Conservation (phyloP, 2,329 filamentous ascomycete genomes). For the Fusarium anthophilum region DNA sequence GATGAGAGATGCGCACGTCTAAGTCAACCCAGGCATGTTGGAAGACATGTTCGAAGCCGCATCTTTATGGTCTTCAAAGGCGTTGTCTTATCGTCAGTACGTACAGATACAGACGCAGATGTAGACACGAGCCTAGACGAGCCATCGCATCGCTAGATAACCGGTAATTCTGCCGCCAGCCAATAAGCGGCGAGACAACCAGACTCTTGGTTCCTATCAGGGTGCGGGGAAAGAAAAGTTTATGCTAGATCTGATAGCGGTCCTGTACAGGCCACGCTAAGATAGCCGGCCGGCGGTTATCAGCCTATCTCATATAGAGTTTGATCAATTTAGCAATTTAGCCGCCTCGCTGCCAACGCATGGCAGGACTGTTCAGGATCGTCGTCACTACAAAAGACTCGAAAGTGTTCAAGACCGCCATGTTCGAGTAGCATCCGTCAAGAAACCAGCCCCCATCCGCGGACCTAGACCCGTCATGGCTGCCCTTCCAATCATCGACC, state of each 20-base stretch:
- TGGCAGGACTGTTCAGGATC: not conserved
- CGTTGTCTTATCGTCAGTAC: not conserved
- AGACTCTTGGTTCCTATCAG: not conserved
- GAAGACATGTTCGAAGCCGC: not conserved
- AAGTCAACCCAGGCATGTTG: not conserved
- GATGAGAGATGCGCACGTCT: not conserved
- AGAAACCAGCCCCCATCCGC: not conserved
- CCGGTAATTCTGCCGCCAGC: not conserved
- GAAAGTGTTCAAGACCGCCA: not conserved
- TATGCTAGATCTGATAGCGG: not conserved
- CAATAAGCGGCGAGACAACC: not conserved
- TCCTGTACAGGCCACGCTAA: not conserved
- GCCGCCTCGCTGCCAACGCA: not conserved
- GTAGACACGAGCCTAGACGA: not conserved
- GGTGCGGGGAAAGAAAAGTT: not conserved
- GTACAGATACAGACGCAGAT: not conserved
- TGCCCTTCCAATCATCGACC: not conserved
- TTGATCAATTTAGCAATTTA: not conserved
- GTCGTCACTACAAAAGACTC: not conserved
- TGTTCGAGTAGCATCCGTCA: not conserved
- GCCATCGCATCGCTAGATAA: not conserved
- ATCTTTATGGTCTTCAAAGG: not conserved
- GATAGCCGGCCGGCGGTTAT: not conserved
- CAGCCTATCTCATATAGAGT: not conserved
- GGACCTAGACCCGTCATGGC: not conserved